Conservation (phyloP, 352 stramenopile species). For the Pythium insidiosum region DNA sequence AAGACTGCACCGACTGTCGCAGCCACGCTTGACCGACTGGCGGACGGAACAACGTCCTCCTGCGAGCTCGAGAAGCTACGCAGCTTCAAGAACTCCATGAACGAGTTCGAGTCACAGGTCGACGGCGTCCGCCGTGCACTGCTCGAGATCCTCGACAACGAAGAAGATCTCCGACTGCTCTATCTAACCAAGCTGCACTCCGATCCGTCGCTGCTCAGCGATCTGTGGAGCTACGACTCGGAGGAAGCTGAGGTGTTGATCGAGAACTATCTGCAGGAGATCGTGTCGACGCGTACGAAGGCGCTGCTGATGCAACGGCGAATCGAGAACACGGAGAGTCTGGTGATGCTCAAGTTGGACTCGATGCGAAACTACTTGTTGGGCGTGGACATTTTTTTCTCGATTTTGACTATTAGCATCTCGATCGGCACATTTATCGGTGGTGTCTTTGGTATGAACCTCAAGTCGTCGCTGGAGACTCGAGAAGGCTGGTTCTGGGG, state of each 20-base stretch:
- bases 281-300: conserved; percentile 70
- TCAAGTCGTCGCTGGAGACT: conserved; percentile 37
- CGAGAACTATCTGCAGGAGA: conserved; percentile 73
- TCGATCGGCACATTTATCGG: conserved; percentile 56
- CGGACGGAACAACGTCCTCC: conserved; percentile 30
- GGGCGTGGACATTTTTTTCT: conserved; percentile 68
- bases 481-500: conserved; percentile 48
- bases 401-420: conserved; percentile 46
- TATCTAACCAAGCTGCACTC: conserved; percentile 64
- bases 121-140: conserved; percentile 42
- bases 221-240: conserved; percentile 59
- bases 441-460: conserved; percentile 72
- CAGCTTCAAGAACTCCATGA: conserved; percentile 61
- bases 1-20: conserved; percentile 32
- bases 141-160: conserved; percentile 64
- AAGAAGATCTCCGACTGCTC: conserved; percentile 55
- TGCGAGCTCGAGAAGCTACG: conserved; percentile 50
- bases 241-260: conserved; percentile 69
- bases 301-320: conserved; percentile 56
- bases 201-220: conserved; percentile 37
- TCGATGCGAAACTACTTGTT: conserved; percentile 77
- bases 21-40: conserved; percentile 34
- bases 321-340: conserved; percentile 68
- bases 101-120: conserved; percentile 65
- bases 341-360: conserved; percentile 76